A percentile compares a stretch with the other conserved stretches of the same genome.
Conservation (phyloP, 1,139 yeast genomes). For the Sugiyamaella japonica region DNA sequence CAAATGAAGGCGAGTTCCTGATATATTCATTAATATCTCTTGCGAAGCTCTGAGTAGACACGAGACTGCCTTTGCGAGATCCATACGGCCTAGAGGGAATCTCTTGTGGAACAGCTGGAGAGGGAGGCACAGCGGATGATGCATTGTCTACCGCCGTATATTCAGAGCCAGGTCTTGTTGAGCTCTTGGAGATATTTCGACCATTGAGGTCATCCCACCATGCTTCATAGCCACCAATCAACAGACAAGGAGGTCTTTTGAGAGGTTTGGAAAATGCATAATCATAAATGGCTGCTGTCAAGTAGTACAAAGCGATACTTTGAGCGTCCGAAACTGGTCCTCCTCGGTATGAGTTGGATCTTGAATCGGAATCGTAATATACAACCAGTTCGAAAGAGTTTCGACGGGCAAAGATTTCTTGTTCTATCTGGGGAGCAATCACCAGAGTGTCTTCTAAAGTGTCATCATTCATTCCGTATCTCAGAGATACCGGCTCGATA, state of each 20-base stretch:
- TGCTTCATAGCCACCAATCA: conserved; percentile 54
- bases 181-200: conserved; percentile 19
- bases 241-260: conserved; percentile 52
- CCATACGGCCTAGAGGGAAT: conserved; percentile 34
- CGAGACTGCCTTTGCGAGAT: conserved; percentile 39
- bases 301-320: conserved; percentile 25
- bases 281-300: conserved; percentile 37
- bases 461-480: conserved; percentile 51
- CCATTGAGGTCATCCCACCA: conserved; percentile 47
- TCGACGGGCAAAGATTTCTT: conserved; percentile 52
- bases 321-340: conserved; percentile 27
- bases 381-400: conserved; percentile 60
- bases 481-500: conserved; percentile 64
- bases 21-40: conserved; percentile 48
- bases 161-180: background rate
- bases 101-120: conserved; percentile 23
- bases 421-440: conserved; percentile 56
- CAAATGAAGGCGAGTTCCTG: conserved; percentile 39
- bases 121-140: conserved; percentile 12
- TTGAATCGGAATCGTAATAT: conserved; percentile 51
- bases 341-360: conserved; percentile 26
- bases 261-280: conserved; percentile 50
- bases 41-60: conserved; percentile 43
- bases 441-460: conserved; percentile 62
- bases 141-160: background rate